Base-by-base conservation (phyloP, 139 green algal species). In the Tetradesmus lagerheimii region DNA sequence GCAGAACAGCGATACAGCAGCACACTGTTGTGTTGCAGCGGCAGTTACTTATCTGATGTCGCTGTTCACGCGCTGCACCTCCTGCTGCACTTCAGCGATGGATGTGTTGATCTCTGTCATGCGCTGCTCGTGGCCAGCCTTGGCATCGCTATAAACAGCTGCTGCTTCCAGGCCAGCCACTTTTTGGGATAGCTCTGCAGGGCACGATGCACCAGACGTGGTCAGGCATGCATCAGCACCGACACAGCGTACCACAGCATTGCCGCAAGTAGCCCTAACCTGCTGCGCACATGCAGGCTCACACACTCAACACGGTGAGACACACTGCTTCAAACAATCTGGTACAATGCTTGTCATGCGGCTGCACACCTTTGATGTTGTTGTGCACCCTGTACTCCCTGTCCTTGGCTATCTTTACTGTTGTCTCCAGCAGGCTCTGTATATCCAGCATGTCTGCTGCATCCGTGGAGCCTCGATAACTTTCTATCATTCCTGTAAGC, bases 331-430 rank as follows among this genome's bases (percentile, higher is more conserved):
- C 14, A 57, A 12, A 12, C 45, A 57, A 31, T 20, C 23, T 71
- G 57, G 23, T 9, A 31, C 20, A 71, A 6, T 6, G 31, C 23
- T 31, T 62, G 12, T n/a, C 4, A 71, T 2, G 20, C 4, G 57
- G 20, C 20, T 71, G 12, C 87, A 14, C 57, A 91, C 87, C 87
- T 91, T 86, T 91, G 79, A 91, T 78, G 41, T 39, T 67, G 23
- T 87, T n/a, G 9, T 87, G 79, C n/a, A 88, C 79, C 41, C 66
- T 39, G 31, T 53, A 67, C n/a, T 91, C 88, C 35, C 88, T 35
- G 34, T 91, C 79, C 38, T n/a, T 37, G 12, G 88, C 88, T 25
- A 83, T 62, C 38, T 75, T 78, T 4, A 87, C 57, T 5, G 88
- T 83, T 15, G 34, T 75, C 38, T 67, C 88, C n/a, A 91, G 31